phyloP scores from a whole-genome alignment of 352 stramenopile genomes.

The Phytopythium cucurbitacearum region DNA sequence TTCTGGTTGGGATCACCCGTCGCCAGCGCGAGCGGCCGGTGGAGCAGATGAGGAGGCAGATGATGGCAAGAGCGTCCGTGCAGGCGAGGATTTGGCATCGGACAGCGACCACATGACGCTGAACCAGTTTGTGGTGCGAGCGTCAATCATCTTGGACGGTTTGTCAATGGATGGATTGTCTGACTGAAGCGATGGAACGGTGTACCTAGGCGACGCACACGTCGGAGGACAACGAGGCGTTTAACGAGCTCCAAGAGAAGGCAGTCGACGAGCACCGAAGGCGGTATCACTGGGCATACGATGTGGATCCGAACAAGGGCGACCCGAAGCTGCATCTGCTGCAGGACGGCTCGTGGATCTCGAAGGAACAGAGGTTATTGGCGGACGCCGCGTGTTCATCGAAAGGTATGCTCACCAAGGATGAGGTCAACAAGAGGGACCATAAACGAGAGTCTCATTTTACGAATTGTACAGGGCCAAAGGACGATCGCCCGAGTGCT shows the following conservation, averaged over 20 bases:
- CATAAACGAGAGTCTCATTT: background rate
- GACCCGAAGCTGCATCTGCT: slow-evolving; percentile 72
- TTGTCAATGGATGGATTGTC: too few species aligned
- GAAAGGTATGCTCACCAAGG: slow-evolving; percentile 29
- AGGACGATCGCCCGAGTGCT: slow-evolving; percentile 54
- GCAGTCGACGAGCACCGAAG: slow-evolving; percentile 56
- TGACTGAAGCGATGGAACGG: background rate
- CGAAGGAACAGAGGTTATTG: slow-evolving; percentile 48
- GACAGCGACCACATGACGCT: slow-evolving; percentile 39
- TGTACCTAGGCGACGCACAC: slow-evolving; percentile 59
- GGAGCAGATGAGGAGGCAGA: slow-evolving; percentile 5
- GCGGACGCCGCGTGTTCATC: slow-evolving; percentile 53
- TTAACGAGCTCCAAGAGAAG: slow-evolving; percentile 73
- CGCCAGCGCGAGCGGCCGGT: slow-evolving; percentile 16
- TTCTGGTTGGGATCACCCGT: slow-evolving; percentile 63
- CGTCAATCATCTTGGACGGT: too few species aligned
- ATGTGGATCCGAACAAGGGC: slow-evolving; percentile 37
- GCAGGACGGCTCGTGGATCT: slow-evolving; percentile 68
- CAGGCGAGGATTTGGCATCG: background rate
- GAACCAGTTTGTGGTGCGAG: slow-evolving; percentile 58
- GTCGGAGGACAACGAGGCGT: slow-evolving; percentile 82
- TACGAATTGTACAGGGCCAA: slow-evolving; percentile 20
- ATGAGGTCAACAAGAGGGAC: background rate
- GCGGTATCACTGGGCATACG: slow-evolving; percentile 79
- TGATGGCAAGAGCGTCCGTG: background rate